Conservation (phyloP, 2,329 filamentous ascomycete genomes). For the Hymenoscyphus linearis region DNA sequence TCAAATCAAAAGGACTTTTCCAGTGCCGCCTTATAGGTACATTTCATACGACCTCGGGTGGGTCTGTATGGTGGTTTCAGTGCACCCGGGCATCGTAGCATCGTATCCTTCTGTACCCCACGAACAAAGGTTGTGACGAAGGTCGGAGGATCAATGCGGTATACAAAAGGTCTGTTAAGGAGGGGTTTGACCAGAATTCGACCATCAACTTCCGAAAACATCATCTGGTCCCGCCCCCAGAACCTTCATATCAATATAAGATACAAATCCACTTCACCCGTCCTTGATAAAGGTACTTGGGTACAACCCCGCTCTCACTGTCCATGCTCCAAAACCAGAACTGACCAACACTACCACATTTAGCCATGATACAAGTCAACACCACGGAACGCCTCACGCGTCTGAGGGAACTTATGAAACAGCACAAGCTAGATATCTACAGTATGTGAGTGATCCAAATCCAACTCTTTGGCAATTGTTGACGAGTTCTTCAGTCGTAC, state of each 20-base stretch:
- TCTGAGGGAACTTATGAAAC: conserved; percentile 80
- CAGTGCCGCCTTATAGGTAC: neutral
- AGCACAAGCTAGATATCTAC: conserved; percentile 85
- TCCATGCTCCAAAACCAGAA: neutral
- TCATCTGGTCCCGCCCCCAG: conserved; percentile 7
- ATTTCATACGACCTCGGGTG: too few species aligned
- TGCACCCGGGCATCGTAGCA: neutral
- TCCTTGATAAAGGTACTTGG: neutral
- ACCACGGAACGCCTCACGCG: conserved; percentile 70
- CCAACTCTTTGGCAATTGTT: conserved; percentile 16
- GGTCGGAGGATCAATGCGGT: conserved; percentile 15
- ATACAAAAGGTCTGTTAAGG: conserved; percentile 6
- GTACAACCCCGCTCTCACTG: neutral
- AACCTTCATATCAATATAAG: conserved; percentile 22
- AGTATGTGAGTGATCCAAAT: conserved; percentile 50
- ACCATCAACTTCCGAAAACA: neutral
- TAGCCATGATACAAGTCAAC: conserved; percentile 67
- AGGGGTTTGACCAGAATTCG: conserved; percentile 6
- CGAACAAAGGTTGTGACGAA: neutral
- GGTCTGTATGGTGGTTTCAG: too few species aligned
- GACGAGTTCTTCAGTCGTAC: conserved; percentile 63
- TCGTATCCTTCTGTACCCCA: neutral
- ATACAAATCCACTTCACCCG: conserved; percentile 16
- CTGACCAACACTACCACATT: neutral
- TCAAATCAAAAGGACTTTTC: neutral